These are phyloP conservation scores for Triticum monococcum DNA, from an alignment of 176 grass and related monocot genomes.

Conservation along the genomic window DNA sequence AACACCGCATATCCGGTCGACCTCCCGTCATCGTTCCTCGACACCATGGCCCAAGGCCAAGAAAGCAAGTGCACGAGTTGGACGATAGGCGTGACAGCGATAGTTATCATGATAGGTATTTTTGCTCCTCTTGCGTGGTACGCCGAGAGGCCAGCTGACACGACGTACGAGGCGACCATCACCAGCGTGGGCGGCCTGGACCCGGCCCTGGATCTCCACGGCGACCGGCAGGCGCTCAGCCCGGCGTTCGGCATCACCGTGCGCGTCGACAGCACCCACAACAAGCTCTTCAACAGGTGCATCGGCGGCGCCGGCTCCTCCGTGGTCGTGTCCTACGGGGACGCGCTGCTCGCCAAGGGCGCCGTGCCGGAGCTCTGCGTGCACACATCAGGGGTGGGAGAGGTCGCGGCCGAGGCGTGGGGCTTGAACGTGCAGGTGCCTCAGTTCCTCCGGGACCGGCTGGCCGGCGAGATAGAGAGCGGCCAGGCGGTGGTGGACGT, in stretches of 20 bases:
- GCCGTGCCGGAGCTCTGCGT: not conserved
- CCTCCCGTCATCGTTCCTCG: not conserved
- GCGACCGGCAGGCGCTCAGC: not conserved
- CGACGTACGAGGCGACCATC: constrained; percentile 2
- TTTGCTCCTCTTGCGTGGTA: not conserved
- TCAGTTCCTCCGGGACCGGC: not conserved
- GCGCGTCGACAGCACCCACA: not conserved
- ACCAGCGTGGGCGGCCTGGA: not conserved
- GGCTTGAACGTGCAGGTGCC: not conserved
- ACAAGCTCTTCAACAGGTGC: not conserved
- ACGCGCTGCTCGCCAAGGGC: not conserved
- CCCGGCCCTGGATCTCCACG: no score
- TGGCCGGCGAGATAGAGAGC: not conserved
- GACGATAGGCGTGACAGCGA: no score
- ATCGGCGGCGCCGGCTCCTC: not conserved
- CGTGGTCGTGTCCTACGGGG: not conserved
- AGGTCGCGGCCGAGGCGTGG: not conserved
- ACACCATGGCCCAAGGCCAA: not conserved
- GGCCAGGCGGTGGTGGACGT: constrained; percentile 7
- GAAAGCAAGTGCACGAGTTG: no score
- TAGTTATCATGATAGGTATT: not conserved
- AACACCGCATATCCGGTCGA: not conserved
- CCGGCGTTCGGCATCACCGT: not conserved
- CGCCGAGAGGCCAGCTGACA: not conserved
- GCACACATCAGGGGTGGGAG: not conserved